A percentile compares a stretch with the other conserved stretches of the same genome.
phyloP scores from a whole-genome alignment of 2,329 filamentous ascomycete species.

The Berkeleyomyces rouxiae region DNA sequence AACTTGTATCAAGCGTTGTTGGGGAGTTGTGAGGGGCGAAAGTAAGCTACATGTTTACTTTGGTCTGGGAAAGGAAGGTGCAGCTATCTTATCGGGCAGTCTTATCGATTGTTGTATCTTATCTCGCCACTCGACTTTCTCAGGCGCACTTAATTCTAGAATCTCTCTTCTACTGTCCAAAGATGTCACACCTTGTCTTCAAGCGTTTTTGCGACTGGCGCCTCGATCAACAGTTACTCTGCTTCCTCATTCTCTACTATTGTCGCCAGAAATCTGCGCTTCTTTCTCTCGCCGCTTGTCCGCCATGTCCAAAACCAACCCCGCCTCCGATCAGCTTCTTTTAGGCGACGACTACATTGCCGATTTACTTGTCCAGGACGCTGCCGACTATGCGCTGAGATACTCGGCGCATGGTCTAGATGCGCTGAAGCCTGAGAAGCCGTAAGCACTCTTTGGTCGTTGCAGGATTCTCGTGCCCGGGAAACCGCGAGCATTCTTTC shows the following conservation, averaged over 20 bases:
- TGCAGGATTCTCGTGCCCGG: background rate
- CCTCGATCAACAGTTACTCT: background rate
- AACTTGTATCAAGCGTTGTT: constrained; percentile 1
- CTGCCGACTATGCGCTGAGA: constrained; percentile 52
- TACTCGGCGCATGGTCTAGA: constrained; percentile 62
- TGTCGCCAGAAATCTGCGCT: background rate
- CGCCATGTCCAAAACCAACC: constrained; percentile 19
- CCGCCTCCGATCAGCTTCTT: constrained; percentile 19
- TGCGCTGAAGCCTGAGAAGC: constrained; percentile 36
- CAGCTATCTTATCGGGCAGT: constrained; percentile 4
- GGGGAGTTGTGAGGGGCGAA: background rate
- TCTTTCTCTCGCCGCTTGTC: background rate
- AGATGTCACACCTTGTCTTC: background rate
- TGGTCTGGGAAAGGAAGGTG: constrained; percentile 19
- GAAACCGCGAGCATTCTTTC: background rate
- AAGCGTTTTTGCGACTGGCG: background rate
- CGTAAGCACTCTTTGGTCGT: constrained; percentile 23
- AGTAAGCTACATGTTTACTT: constrained; percentile 24
- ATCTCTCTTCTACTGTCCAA: background rate
- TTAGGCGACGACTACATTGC: constrained; percentile 67
- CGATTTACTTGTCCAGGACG: constrained; percentile 62
- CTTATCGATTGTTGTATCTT: background rate
- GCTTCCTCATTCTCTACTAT: background rate
- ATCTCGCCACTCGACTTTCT: background rate
- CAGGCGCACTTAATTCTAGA: background rate